Conservation (phyloP, 306 rosid species). For the Myrica gale region DNA sequence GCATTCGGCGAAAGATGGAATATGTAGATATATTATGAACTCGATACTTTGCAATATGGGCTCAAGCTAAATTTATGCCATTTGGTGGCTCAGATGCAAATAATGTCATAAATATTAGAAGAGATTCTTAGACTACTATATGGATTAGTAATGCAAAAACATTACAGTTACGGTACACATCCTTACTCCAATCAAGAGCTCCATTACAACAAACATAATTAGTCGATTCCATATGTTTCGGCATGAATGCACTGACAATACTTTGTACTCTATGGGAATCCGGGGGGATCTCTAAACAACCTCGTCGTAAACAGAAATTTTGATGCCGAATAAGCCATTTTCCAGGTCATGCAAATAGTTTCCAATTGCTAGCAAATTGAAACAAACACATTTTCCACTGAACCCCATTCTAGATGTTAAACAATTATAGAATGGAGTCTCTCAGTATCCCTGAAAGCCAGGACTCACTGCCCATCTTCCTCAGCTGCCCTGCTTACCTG, state of each 20-base stretch:
- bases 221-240: not conserved
- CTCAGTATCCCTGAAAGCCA: conserved; percentile 13
- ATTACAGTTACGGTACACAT: too few relatives aligned
- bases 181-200: too few relatives aligned
- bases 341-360: not conserved
- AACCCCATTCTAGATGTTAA: not conserved
- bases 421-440: conserved; percentile 12
- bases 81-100: too few relatives aligned
- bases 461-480: conserved; percentile 20
- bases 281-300: not conserved
- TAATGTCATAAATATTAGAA: too few relatives aligned
- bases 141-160: too few relatives aligned
- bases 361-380: not conserved
- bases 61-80: too few relatives aligned
- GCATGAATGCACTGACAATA: not conserved
- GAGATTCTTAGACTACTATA: too few relatives aligned
- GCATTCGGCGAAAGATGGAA: too few relatives aligned
- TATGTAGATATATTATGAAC: too few relatives aligned
- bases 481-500: conserved; percentile 32
- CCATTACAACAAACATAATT: too few relatives aligned
- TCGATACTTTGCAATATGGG: too few relatives aligned
- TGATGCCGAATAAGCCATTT: not conserved
- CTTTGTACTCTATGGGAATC: not conserved
- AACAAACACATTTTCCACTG: not conserved
- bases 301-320: not conserved